phyloP scores from a whole-genome alignment of 345 rosid genomes.

The Camelina laxa region DNA sequence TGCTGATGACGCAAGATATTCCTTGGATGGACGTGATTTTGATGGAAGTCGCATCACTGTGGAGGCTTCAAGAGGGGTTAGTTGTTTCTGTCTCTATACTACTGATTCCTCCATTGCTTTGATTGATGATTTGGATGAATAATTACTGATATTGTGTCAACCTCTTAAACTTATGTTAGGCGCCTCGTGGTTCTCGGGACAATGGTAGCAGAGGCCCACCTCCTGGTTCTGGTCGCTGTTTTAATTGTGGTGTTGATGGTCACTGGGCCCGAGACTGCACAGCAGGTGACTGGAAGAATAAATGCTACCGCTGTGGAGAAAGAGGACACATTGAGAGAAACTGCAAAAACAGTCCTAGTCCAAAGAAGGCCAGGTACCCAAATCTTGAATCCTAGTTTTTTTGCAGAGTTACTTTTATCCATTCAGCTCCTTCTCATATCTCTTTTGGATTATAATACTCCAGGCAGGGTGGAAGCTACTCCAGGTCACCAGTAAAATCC shows the following conservation, averaged over 20 bases:
- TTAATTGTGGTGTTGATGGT: constrained; percentile 96
- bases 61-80: constrained; percentile 89
- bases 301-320: constrained; percentile 96
- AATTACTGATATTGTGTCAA: background rate
- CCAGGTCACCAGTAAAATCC: constrained; percentile 65
- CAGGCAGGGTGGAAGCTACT: constrained; percentile 68
- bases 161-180: constrained; percentile 45
- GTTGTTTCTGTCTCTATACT: constrained; percentile 1
- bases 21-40: constrained; percentile 76
- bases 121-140: background rate
- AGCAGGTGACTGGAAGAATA: constrained; percentile 97
- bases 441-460: constrained; percentile 19
- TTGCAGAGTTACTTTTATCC: background rate
- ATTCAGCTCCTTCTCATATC: constrained; percentile 19
- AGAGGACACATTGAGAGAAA: constrained; percentile 93
- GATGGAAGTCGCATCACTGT: constrained; percentile 93
- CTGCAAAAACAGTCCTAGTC: constrained; percentile 79
- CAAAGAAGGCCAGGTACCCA: constrained; percentile 68
- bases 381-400: background rate
- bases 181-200: constrained; percentile 79
- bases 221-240: constrained; percentile 96
- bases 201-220: constrained; percentile 83
- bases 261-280: constrained; percentile 99
- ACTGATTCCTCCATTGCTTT: background rate
- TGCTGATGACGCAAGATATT: constrained; percentile 91